Evolutionary conservation across 2,329 filamentous ascomycete species (phyloP), one percentile per base, ranked within the genome.

Genomic region (Fusarium chuoi): DNA sequence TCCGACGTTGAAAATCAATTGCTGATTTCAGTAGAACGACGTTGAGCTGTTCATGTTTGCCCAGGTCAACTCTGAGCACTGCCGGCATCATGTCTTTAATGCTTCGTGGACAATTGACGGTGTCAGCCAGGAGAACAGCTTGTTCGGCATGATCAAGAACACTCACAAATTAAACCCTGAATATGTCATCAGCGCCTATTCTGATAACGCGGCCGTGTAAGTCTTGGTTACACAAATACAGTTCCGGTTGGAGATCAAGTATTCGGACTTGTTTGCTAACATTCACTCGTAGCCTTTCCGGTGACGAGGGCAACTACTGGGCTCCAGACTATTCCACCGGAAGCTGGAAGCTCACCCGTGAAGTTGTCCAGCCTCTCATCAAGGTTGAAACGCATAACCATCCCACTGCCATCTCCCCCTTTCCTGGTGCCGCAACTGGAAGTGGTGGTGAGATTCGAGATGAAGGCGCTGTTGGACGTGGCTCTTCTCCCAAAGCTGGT

Each of bases 321-420:
- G 93, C 94, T 2, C 96, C 96, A 9, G 93, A 96, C 79, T 92
- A 95, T 76, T 88, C 91, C 42, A 97, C 94, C 8, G 94, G 95
- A 36, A 92, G 94, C 76, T 99, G 96, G 96, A 93, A 89, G 78
- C 89, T 96, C 68, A 94, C 89, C 26, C 96, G 94, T 78, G 96
- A 99, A 84, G 87, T 90, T 30, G 92, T 98, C 26, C 94, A 98
- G 81, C 93, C 95, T 77, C 86, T 99, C 54, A 92, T 92, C 81
- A 99, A 99, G 85, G 96, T 98, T 57, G 96, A 99, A 85, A 98
- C 96, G 4, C 96, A 98, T 85, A 98, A 98, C 82, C 96, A 98
- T 80, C 96, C 96, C 6, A 98, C 96, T 11, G 96, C 96, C 14
- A 97, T 99, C 60, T 98, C 95, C 2, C 95, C 95, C 0, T 98